phyloP scores from a whole-genome alignment of 2,329 filamentous ascomycete genomes.

The Pseudogymnoascus sp. region DNA sequence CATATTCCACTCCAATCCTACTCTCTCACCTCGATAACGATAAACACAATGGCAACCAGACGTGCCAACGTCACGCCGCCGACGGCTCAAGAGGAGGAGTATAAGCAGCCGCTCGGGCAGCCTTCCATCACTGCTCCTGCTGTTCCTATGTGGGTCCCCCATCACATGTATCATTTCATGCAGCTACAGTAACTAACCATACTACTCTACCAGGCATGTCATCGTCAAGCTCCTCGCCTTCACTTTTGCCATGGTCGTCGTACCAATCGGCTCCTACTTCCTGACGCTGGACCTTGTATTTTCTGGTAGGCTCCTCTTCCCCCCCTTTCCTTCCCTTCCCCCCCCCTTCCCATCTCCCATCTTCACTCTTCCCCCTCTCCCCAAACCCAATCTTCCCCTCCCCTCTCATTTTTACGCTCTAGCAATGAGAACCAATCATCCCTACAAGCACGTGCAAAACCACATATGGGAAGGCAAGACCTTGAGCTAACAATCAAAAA shows the following conservation, averaged over 20 bases:
- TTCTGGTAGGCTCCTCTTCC: constrained; percentile 47
- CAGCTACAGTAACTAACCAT: too few relatives aligned
- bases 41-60: constrained; percentile 56
- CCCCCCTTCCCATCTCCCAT: too few relatives aligned
- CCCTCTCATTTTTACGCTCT: background rate
- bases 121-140: constrained; percentile 73
- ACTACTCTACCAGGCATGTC: constrained; percentile 43
- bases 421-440: too few relatives aligned
- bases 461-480: background rate
- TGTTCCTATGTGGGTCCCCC: constrained; percentile 61
- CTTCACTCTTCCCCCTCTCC: background rate
- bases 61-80: constrained; percentile 59
- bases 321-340: background rate
- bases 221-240: constrained; percentile 86
- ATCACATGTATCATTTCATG: background rate
- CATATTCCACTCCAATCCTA: background rate
- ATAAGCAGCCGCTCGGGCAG: constrained; percentile 35
- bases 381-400: background rate
- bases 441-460: background rate
- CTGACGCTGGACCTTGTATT: constrained; percentile 69
- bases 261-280: constrained; percentile 87
- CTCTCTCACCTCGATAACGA: background rate
- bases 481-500: constrained; percentile 3
- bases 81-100: constrained; percentile 53
- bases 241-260: constrained; percentile 80